phyloP scores from a whole-genome alignment of 768 basidiomycete species.

The Lentinula raphanica region DNA sequence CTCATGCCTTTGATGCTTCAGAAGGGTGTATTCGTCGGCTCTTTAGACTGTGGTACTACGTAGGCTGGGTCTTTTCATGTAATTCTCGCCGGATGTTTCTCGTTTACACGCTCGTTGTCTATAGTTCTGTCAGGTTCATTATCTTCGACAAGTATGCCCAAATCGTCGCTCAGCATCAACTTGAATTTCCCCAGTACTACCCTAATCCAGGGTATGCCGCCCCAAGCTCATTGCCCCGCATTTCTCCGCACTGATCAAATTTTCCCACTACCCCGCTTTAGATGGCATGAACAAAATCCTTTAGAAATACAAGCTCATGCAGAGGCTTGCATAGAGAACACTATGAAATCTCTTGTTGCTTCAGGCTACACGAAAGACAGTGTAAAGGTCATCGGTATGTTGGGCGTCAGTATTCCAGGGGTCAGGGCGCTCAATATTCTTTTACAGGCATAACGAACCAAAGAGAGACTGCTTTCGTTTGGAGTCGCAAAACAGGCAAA shows the following conservation, averaged over 20 bases:
- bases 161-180: constrained; percentile 83
- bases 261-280: constrained; percentile 20
- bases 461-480: constrained; percentile 90
- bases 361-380: constrained; percentile 74
- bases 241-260: background rate
- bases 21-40: constrained; percentile 82
- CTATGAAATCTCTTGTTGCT: constrained; percentile 63
- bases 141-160: constrained; percentile 84
- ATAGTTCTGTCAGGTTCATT: constrained; percentile 86
- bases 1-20: constrained; percentile 19
- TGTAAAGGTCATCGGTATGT: constrained; percentile 87
- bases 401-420: constrained; percentile 5
- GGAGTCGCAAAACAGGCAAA: constrained; percentile 88
- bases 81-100: background rate
- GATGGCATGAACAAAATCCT: constrained; percentile 96
- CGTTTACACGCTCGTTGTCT: constrained; percentile 2
- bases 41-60: constrained; percentile 95
- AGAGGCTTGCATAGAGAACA: constrained; percentile 68
- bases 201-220: constrained; percentile 69
- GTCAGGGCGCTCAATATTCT: constrained; percentile 12
- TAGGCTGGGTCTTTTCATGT: constrained; percentile 31
- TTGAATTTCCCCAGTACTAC: constrained; percentile 93
- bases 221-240: background rate
- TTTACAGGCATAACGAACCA: constrained; percentile 88
- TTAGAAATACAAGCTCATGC: constrained; percentile 73